Percentiles rank a stretch among this genome's conserved stretches.
phyloP scores from a whole-genome alignment of 352 stramenopile species.

The Phytophthora crassamura region DNA sequence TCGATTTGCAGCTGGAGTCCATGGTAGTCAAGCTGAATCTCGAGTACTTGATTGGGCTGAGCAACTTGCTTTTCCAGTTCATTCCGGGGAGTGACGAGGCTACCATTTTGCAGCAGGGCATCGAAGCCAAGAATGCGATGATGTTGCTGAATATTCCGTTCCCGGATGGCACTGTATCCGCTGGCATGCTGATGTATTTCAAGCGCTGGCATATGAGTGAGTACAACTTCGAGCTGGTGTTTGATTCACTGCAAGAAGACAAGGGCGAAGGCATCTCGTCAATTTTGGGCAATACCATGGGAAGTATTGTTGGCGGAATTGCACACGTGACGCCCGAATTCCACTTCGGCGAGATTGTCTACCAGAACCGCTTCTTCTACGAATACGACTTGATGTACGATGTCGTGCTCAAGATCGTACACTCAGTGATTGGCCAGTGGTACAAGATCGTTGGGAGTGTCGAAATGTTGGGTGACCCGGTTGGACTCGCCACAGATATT shows the following conservation, averaged over 20 bases:
- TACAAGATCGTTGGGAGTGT: slow-evolving; percentile 91
- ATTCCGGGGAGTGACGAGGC: slow-evolving; percentile 74
- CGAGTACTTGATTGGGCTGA: slow-evolving; percentile 79
- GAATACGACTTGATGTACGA: slow-evolving; percentile 84
- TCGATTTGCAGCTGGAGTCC: slow-evolving; percentile 73
- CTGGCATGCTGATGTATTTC: slow-evolving; percentile 85
- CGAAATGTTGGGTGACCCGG: slow-evolving; percentile 83
- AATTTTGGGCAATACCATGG: slow-evolving; percentile 82
- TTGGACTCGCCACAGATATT: slow-evolving; percentile 87
- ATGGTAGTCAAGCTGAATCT: slow-evolving; percentile 81
- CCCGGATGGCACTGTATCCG: slow-evolving; percentile 51
- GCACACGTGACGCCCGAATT: slow-evolving; percentile 87
- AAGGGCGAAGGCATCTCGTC: slow-evolving; percentile 79
- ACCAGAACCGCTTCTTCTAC: slow-evolving; percentile 86
- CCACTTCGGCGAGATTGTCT: slow-evolving; percentile 73
- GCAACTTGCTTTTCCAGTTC: slow-evolving; percentile 80
- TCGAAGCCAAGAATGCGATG: slow-evolving; percentile 71
- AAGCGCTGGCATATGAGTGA: slow-evolving; percentile 74
- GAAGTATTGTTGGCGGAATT: slow-evolving; percentile 90
- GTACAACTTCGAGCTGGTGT: slow-evolving; percentile 84
- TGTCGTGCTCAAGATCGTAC: slow-evolving; percentile 76
- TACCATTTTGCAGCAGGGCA: slow-evolving; percentile 59
- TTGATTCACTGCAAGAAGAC: slow-evolving; percentile 85
- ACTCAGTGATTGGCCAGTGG: slow-evolving; percentile 82
- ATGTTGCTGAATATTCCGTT: slow-evolving; percentile 58